A percentile compares a stretch with the other conserved stretches of the same genome.
Conservation (phyloP, 192 early-diverging fungal species). For the Glomus cerebriforme region DNA sequence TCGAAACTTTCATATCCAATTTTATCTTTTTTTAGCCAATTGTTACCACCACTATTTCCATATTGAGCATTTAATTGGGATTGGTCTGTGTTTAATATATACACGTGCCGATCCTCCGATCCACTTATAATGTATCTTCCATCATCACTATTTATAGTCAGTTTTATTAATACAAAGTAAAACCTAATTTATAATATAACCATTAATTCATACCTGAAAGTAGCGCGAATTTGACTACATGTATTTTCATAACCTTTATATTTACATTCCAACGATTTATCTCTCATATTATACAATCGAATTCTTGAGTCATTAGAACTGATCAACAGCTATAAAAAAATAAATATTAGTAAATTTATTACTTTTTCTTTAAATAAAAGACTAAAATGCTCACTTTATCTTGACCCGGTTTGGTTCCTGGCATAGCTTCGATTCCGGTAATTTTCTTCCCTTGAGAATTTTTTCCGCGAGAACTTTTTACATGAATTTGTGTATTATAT, state of each 20-base stretch:
- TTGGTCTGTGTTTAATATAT: conserved; percentile 69
- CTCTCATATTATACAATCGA: conserved; percentile 74
- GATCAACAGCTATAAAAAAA: conserved; percentile 50
- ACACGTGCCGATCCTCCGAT: conserved; percentile 77
- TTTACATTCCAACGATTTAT: conserved; percentile 76
- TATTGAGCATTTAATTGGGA: conserved; percentile 39
- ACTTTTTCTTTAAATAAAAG: neutral
- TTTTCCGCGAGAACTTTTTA: conserved; percentile 58
- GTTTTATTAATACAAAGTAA: neutral
- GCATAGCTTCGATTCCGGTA: conserved; percentile 76
- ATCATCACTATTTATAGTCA: conserved; percentile 52
- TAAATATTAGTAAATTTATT: neutral
- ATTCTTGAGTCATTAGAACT: conserved; percentile 84
- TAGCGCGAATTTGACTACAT: conserved; percentile 72
- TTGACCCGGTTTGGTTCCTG: conserved; percentile 55
- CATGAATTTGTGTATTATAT: conserved; percentile 83
- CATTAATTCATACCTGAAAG: conserved; percentile 51
- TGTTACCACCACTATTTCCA: conserved; percentile 23
- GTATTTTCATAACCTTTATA: conserved; percentile 79
- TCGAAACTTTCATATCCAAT: conserved; percentile 40
- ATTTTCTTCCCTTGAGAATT: conserved; percentile 74
- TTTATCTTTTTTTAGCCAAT: conserved; percentile 36
- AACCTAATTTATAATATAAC: neutral
- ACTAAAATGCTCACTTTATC: conserved; percentile 43
- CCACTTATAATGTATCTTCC: conserved; percentile 80